Evolutionary conservation across 2,329 filamentous ascomycete genomes (phyloP), one percentile per base, ranked within the genome.

Genomic region (Cyphellophora attinorum): DNA sequence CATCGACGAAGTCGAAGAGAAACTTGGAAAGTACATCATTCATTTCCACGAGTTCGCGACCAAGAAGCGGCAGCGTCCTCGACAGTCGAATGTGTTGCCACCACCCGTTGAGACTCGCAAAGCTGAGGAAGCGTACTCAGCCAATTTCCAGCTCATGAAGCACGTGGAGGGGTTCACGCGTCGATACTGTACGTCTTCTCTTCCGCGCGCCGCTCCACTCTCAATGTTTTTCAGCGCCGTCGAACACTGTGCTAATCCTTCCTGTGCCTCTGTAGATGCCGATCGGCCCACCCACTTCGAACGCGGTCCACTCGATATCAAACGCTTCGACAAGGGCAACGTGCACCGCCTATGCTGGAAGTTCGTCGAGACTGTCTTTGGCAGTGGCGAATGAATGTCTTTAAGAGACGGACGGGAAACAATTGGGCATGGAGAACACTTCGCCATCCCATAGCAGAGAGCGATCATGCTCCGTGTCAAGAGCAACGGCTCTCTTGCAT

Each of bases 41-140:
- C 33, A 32, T 6, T 44, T 46, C 25, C 44, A 46, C 37, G 35
- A 35, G 19, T 46, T 40, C 35, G 38, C 44, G 16, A 33, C 44
- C 23, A 41, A 37, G 34, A 32, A 40, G 29, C 32, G 19, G 21
- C 35, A 33, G 10, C 23, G 19, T 8, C n/a, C 30, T 5, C 18
- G 12, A 13, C 5, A 25, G 11, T 17, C 19, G 11, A n/a, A n/a
- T n/a, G n/a, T n/a, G n/a, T n/a, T n/a, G n/a, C 31, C 16, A 28
- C 13, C 19, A 6, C 19, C 23, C 4, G 15, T 12, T 27, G 17
- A 18, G 11, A 17, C 32, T 21, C 19, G 25, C 19, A 29, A 29
- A 21, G 11, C 5, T 13, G 12, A 27, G n/a, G 27, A 32, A 17
- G 6, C 12, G 12, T 18, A 30, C 19, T 13, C 36, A 35, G 18